Percentiles rank a stretch among this genome's conserved stretches.
These are phyloP conservation scores for Blastocystis sp. DNA, from an alignment of 352 stramenopile species.

Conservation along the genomic window DNA sequence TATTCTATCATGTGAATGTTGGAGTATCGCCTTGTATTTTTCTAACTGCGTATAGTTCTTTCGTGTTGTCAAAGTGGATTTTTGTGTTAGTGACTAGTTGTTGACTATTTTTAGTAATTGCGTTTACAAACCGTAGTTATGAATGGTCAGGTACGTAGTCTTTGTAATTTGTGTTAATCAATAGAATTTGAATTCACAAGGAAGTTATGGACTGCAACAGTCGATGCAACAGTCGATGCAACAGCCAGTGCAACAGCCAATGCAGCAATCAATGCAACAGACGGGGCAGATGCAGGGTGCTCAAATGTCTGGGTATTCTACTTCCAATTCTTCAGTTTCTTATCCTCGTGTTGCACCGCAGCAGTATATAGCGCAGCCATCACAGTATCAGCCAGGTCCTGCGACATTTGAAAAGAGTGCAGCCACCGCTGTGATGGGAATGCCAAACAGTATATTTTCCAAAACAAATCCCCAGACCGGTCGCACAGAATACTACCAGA, in stretches of 20 bases:
- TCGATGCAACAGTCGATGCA: not conserved
- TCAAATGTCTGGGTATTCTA: not conserved
- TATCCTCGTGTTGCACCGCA: not conserved
- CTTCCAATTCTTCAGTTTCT: not conserved
- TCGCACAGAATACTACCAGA: constrained; percentile 20
- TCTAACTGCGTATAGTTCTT: not conserved
- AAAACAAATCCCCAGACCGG: not conserved
- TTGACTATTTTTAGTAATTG: not conserved
- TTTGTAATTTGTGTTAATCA: not conserved
- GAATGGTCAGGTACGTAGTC: not conserved
- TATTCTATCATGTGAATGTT: not conserved
- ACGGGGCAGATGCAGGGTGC: too few species aligned
- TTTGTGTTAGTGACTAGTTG: not conserved
- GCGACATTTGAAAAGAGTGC: constrained; percentile 4
- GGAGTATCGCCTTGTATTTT: not conserved
- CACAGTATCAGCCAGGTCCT: not conserved
- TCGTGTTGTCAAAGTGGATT: not conserved
- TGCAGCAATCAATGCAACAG: not conserved
- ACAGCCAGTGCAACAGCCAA: not conserved
- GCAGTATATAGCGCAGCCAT: not conserved
- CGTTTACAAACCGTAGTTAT: not conserved
- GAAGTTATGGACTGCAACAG: not conserved
- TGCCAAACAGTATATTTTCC: constrained; percentile 5
- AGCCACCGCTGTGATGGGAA: constrained; percentile 4
- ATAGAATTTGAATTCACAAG: not conserved